These are phyloP conservation scores for Colletotrichum salicis DNA, from an alignment of 2,329 filamentous ascomycete species.

Conservation along the genomic window DNA sequence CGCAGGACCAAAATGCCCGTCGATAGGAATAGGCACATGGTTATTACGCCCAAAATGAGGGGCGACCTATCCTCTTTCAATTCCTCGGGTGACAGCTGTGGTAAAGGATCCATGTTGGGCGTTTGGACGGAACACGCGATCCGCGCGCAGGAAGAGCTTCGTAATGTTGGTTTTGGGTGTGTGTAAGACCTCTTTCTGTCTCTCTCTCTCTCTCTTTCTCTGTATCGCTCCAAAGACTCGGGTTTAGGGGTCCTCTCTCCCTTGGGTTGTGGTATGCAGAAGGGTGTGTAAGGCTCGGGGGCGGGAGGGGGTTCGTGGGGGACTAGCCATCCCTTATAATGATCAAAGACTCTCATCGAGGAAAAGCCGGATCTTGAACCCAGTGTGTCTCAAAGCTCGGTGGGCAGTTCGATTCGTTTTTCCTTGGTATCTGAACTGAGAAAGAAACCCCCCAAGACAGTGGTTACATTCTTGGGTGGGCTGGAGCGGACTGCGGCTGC, in stretches of 20 bases:
- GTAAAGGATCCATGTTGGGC: constrained; percentile 13
- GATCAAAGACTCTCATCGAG: background rate
- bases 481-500: too few relatives aligned
- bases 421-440: background rate
- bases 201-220: too few relatives aligned
- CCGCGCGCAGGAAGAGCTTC: background rate
- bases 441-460: background rate
- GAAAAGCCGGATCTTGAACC: too few relatives aligned
- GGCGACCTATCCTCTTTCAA: constrained; percentile 32
- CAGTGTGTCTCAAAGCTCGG: too few relatives aligned
- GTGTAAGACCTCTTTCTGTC: background rate
- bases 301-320: background rate
- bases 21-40: constrained; percentile 37
- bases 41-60: constrained; percentile 34
- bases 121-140: background rate
- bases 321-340: background rate
- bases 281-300: background rate
- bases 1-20: constrained; percentile 37
- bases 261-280: background rate
- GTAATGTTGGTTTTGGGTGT: background rate
- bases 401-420: too few relatives aligned
- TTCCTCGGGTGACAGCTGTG: constrained; percentile 18
- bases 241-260: background rate
- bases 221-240: background rate
- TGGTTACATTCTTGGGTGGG: too few relatives aligned